Conservation (phyloP, 1,284 basidiomycete genomes). For the Wallemia ichthyophaga region DNA sequence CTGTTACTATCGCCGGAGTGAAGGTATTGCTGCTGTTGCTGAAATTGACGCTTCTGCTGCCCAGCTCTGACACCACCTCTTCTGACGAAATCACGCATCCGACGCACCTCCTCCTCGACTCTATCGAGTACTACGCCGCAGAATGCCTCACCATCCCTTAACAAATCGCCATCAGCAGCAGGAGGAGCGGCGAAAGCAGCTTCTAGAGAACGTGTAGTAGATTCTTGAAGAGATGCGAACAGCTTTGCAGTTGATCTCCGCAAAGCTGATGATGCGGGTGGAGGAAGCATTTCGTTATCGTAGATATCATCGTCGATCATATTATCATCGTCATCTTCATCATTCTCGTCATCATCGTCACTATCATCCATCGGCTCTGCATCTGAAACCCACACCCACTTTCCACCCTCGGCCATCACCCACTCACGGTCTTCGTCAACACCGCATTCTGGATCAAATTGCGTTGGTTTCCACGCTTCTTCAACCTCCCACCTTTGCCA, state of each 20-base stretch:
- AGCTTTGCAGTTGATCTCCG: conserved; percentile 2
- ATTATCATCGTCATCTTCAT: neutral
- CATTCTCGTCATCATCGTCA: neutral
- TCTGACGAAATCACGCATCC: neutral
- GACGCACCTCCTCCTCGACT: conserved; percentile 1
- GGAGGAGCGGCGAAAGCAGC: conserved; percentile 9
- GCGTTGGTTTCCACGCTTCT: neutral
- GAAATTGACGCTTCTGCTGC: neutral
- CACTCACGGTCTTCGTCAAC: neutral
- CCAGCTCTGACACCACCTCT: neutral
- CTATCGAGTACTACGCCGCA: neutral
- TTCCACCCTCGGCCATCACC: conserved; percentile 1
- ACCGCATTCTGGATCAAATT: neutral
- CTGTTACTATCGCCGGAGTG: neutral
- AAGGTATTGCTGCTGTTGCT: neutral
- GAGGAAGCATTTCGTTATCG: neutral
- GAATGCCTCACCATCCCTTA: conserved; percentile 3
- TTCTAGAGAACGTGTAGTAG: conserved; percentile 6
- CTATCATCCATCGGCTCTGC: neutral
- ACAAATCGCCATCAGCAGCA: conserved; percentile 5
- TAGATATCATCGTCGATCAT: neutral
- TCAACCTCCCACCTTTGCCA: conserved; percentile 1
- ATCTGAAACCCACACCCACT: conserved; percentile 1
- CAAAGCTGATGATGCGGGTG: neutral
- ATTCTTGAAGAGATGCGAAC: conserved; percentile 4